These are phyloP conservation scores for Hyphodiscus hymeniophilus DNA, from an alignment of 495 filamentous ascomycete species.

Conservation along the genomic window DNA sequence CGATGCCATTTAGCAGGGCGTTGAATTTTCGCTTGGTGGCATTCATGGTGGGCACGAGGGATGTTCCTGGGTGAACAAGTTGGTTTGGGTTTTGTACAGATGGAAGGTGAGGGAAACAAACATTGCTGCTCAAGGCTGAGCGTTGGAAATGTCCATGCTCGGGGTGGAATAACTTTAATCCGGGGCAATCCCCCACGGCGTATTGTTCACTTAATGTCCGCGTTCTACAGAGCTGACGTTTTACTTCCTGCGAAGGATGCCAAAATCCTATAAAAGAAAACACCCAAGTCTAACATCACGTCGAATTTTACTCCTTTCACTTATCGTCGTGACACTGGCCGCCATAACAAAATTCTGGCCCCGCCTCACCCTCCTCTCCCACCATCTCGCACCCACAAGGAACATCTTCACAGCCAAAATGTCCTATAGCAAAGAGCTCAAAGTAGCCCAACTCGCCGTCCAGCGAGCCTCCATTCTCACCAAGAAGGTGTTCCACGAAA, in stretches of 20 bases:
- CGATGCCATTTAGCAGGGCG: constrained; percentile 43
- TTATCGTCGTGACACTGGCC: constrained; percentile 20
- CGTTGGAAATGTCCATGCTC: too few relatives aligned
- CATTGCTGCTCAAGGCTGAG: too few relatives aligned
- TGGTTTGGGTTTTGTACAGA: too few relatives aligned
- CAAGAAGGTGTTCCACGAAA: constrained; percentile 85
- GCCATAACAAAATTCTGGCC: constrained; percentile 15
- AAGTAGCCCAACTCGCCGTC: constrained; percentile 83
- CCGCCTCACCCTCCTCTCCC: constrained; percentile 17
- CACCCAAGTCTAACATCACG: neutral
- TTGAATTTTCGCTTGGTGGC: constrained; percentile 50
- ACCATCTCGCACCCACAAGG: constrained; percentile 11
- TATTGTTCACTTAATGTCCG: too few relatives aligned
- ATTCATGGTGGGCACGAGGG: constrained; percentile 37
- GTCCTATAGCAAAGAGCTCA: constrained; percentile 71
- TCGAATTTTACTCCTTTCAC: constrained; percentile 11
- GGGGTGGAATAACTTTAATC: too few relatives aligned
- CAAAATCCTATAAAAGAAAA: neutral
- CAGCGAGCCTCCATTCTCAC: constrained; percentile 84
- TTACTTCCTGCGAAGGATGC: too few relatives aligned
- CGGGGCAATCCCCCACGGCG: too few relatives aligned
- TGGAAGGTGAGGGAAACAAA: too few relatives aligned
- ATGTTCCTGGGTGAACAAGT: too few relatives aligned
- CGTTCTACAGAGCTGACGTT: too few relatives aligned
- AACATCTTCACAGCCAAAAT: constrained; percentile 20